Base-by-base conservation (phyloP, 1,284 basidiomycete species). In the Apiotrichum porosum region DNA sequence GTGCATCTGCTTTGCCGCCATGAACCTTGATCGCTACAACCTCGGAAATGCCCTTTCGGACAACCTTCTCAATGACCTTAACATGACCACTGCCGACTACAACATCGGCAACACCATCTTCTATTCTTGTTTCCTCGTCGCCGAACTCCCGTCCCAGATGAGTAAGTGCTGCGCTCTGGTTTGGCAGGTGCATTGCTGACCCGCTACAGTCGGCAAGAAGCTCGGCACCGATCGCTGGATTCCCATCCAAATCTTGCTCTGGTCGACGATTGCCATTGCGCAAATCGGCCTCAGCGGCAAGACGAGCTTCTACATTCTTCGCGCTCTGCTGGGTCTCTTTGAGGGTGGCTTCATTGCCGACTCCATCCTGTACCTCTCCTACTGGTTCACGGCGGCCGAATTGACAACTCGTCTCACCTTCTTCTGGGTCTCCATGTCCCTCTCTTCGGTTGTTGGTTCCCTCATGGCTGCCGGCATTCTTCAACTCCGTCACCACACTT, bases 261-360 rank as follows among this genome's bases (percentile, higher is more conserved):
- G 69, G 67, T 69, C 64, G 8, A 42, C 61, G 6, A 53, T 69
- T 9, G 56, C 62, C 13, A 57, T 60, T 18, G 47, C 47, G 6
- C 70, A 72, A 44, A 45, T 56, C 17, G 54, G 47, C 4, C 36
- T 69, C 22, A 58, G 44, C 21, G 60, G 61, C 26, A 55, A 51
- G 44, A 44, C 48, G 0, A 59, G 55, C 2, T 73, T 70, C 59
- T 62, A 61, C 42, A 61, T 60, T 14, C 60, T 66, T n/a, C 58
- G 71, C 26, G 62, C 61, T 37, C 44, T 72, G 17, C 61, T 74
- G 17, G 66, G 70, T 17, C 51, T 68, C 26, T 22, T 54, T 51
- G 68, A 73, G 52, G 67, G 55, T 2, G 72, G 72, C 0, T 73
- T 74, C 46, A 63, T 76, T 12, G 66, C 73, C 0, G 71, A 72